Percentiles rank a stretch among this genome's conserved stretches.
These are phyloP conservation scores for Hanseniaspora gamundiae DNA, from an alignment of 1,139 yeast species.

Conservation along the genomic window DNA sequence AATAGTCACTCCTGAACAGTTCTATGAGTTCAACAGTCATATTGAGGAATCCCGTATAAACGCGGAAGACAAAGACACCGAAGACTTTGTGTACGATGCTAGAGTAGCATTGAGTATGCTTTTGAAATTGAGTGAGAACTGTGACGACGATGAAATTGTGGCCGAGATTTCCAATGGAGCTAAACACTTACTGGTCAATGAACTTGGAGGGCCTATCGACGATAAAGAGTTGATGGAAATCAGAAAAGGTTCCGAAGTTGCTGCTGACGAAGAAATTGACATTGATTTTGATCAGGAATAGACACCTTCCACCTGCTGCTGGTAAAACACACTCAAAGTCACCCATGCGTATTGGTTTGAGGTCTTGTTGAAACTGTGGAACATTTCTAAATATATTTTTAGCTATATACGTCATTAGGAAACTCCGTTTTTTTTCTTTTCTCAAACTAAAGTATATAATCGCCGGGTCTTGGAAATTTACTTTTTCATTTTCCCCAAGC, in stretches of 20 bases:
- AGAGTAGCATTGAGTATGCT: conserved; percentile 46
- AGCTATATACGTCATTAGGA: too few relatives aligned
- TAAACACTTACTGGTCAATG: conserved; percentile 31
- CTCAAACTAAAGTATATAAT: too few relatives aligned
- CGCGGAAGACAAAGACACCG: conserved; percentile 24
- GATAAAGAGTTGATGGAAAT: conserved; percentile 28
- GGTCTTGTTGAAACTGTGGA: too few relatives aligned
- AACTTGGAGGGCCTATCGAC: conserved; percentile 46
- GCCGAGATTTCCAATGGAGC: conserved; percentile 46
- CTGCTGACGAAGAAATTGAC: conserved; percentile 31
- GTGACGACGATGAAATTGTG: conserved; percentile 35
- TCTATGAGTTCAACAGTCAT: conserved; percentile 30
- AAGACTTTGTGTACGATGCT: conserved; percentile 32
- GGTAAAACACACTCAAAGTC: too few relatives aligned
- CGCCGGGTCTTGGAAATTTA: too few relatives aligned
- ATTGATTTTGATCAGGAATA: conserved; percentile 15
- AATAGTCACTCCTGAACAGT: conserved; percentile 18
- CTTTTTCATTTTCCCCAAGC: too few relatives aligned
- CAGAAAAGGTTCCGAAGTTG: conserved; percentile 32
- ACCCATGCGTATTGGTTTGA: too few relatives aligned
- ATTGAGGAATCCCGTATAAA: conserved; percentile 34
- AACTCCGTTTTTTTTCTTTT: too few relatives aligned
- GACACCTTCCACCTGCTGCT: too few relatives aligned
- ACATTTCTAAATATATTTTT: too few relatives aligned
- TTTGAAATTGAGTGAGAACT: conserved; percentile 28